Percentiles rank a stretch among this genome's conserved stretches.
These are phyloP conservation scores for Marasmius fiardii DNA, from an alignment of 1,284 basidiomycete species.

Conservation along the genomic window DNA sequence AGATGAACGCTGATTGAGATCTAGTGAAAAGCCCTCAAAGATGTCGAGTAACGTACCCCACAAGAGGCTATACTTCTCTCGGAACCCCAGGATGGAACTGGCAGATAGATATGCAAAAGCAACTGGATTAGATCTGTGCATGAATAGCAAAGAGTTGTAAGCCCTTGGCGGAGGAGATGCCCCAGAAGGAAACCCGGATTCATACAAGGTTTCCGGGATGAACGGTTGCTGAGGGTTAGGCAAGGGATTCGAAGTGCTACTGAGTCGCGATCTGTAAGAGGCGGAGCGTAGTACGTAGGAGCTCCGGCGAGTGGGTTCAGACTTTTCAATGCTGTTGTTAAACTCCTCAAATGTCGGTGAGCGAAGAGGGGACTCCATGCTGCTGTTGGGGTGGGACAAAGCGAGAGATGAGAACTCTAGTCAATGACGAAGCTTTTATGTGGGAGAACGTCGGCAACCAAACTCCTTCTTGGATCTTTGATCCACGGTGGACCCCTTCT, in stretches of 20 bases:
- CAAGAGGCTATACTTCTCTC: slow-evolving; percentile 21
- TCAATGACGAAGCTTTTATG: no score
- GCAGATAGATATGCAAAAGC: slow-evolving; percentile 18
- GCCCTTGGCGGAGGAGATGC: background rate
- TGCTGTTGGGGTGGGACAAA: no score
- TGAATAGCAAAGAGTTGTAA: background rate
- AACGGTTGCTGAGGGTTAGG: background rate
- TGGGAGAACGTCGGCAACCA: no score
- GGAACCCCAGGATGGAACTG: slow-evolving; percentile 24
- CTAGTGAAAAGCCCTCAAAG: background rate
- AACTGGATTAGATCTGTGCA: slow-evolving; percentile 1
- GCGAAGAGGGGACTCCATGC: no score
- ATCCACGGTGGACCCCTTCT: no score
- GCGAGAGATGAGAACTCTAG: no score
- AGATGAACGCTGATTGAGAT: slow-evolving; percentile 17
- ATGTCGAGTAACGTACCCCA: slow-evolving; percentile 18
- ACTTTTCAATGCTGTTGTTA: no score
- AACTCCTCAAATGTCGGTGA: no score
- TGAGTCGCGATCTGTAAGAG: background rate
- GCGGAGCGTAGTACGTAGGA: background rate
- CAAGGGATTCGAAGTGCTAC: background rate
- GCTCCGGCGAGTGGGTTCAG: background rate
- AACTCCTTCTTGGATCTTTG: no score
- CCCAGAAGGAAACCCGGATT: background rate
- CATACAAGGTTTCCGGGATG: background rate